Evolutionary conservation across 2,329 filamentous ascomycete species (phyloP), one percentile per base, ranked within the genome.

Genomic region (Orbilia quercus): DNA sequence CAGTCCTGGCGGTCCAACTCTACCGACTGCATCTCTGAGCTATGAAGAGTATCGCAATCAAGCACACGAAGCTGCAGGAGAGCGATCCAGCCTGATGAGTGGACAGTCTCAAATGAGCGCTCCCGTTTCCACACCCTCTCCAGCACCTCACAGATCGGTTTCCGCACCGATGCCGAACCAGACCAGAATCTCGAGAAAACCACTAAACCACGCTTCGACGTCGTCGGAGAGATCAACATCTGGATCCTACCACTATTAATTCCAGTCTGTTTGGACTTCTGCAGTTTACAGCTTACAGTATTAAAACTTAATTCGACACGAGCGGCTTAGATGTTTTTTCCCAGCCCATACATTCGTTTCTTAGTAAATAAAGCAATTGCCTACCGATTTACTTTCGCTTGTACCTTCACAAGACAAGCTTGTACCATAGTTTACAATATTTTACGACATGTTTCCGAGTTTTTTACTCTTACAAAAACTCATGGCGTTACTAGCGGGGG

Each of bases 31-130:
- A 18, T 73, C 69, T 6, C n/a, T 73, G 22, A 73, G 54, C 34
- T 73, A 73, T 34, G 69, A 73, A 57, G 54, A 73, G 40, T 73
- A 73, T 42, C 54, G 69, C 12, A 73, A 42, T 14, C 60, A 60
- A 50, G 45, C 36, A 20, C 51, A 57, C 11, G 67, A 60, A 23
- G 6, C 44, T 4, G 22, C 45, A 20, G 60, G 40, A 20, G 69
- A 73, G 45, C 23, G 55, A 38, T 60, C 69, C 3, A 44, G 60
- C n/a, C 38, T 73, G 2, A 62, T 73, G 16, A 18, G 36, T 28
- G 20, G n/a, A 23, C 45, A 51, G 5, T 9, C 28, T 31, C 28
- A 20, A n/a, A 4, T 23, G n/a, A 11, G 16, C 31, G 12, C 7
- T 16, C 9, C 31, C 22, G n/a, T n/a, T n/a, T n/a, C 12, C 11